phyloP scores from a whole-genome alignment of 2,329 filamentous ascomycete genomes.

The Achaetomium macrosporum region DNA sequence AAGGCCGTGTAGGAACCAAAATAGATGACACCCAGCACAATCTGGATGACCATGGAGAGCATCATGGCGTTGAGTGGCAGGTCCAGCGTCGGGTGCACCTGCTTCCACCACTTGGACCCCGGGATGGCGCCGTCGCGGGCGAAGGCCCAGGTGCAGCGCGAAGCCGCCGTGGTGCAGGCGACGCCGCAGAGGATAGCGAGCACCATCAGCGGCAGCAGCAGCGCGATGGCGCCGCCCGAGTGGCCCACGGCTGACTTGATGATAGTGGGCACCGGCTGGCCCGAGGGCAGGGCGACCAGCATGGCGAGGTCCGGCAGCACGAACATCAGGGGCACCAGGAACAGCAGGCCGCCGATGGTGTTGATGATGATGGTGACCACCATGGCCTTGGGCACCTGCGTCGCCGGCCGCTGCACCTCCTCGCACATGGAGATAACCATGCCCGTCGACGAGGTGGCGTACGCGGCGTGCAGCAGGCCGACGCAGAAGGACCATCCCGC shows the following conservation, averaged over 20 bases:
- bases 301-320: conserved; percentile 57
- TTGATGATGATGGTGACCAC: conserved; percentile 62
- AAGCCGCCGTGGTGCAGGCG: conserved; percentile 63
- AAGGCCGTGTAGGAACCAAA: conserved; percentile 65
- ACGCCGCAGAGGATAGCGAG: conserved; percentile 62
- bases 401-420: conserved; percentile 60
- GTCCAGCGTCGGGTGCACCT: conserved; percentile 56
- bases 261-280: conserved; percentile 60
- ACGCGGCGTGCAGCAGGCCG: conserved; percentile 65
- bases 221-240: conserved; percentile 54
- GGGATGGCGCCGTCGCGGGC: conserved; percentile 65
- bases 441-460: conserved; percentile 69
- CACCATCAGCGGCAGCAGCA: conserved; percentile 60
- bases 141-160: conserved; percentile 64
- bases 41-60: conserved; percentile 60
- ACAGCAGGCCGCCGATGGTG: conserved; percentile 59
- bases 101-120: conserved; percentile 54
- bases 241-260: conserved; percentile 57
- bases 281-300: conserved; percentile 48
- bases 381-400: conserved; percentile 68
- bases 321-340: conserved; percentile 63
- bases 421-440: conserved; percentile 79
- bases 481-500: conserved; percentile 69
- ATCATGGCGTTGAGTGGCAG: conserved; percentile 68
- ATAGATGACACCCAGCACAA: conserved; percentile 60